Evolutionary conservation across 306 rosid genomes (phyloP), one percentile per base, ranked within the genome.

Genomic region (Mimosa bimucronata): DNA sequence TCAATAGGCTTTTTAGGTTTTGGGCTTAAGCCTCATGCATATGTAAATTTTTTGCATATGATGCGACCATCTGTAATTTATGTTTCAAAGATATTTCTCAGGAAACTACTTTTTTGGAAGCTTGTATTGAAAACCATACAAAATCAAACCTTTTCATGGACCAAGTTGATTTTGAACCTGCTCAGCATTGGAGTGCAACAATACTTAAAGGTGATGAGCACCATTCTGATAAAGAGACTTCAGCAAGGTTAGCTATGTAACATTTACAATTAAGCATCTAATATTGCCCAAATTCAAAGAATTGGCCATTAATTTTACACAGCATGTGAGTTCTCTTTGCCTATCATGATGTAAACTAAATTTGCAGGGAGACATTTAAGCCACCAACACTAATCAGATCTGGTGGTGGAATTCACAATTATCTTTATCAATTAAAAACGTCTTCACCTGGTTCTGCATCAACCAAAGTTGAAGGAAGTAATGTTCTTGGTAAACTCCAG

Each of bases 161-260:
- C 86, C 99, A 93, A 93, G 99, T 95, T 70, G 99, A 95, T 73
- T 95, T 95, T 86, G 98, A 93, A 85, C 98, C 99, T 5, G 91
- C 98, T 58, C 97, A 84, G 50, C 73, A 86, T 82, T 93, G 96
- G 96, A 86, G 84, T 82, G 93, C 98, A 71, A 82, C 90, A 83
- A 83, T 90, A 80, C 85, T 95, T 71, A 90, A 85, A 84, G 93
- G 92, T 44, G 96, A 95, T 61, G 89, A 84, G 37, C 97, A 82
- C 74, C 82, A 77, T 68, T 79, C 89, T 8, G 87, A 82, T 70
- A 82, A 75, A 53, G 88, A 88, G 74, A 82, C 73, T 83, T 80
- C 77, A 45, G 74, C 87, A 77, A 89, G 91, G 99, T 93, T 77
- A 76, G 75, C 55, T 71, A 15, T 78, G 29, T 71, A 65, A 30